Evolutionary conservation across 371 early-diverging fungal species (phyloP), one percentile per base, ranked within the genome.

Genomic region (Neoconidiobolus thromboides): DNA sequence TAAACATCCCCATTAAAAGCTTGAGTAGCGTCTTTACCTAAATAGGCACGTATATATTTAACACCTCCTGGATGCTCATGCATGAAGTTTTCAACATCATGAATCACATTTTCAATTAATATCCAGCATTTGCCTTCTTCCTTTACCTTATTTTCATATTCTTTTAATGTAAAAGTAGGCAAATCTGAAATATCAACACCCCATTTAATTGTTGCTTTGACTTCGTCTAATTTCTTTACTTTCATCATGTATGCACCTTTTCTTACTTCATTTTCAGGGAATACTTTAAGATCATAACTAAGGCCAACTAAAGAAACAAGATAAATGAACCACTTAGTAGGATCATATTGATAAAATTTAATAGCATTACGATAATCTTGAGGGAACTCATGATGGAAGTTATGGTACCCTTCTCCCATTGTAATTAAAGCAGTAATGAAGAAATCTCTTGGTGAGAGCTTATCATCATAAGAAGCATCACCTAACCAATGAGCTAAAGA

Each of bases 371-470:
- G 85, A 74, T 90, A 95, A 73, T 95, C 96, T 62, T 82, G 78
- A 60, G 96, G 96, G 78, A 93, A 95, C 71, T 92, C 87, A 73
- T 93, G 93, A 63, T 91, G 91, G 76, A 87, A 87, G 72, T 88
- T 87, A 78, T 87, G 90, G 69, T 87, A 87, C 5, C 87, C 87
- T 71, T 90, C 88, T 53, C 89, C 89, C 67, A 87, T 64, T 2
- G 87, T 87, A 51, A 85, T 77, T 42, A 87, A 56, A 14, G 90
- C 90, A 2, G 86, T 87, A 46, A 90, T 68, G 70, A 85, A 80
- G 62, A 82, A 80, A 67, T 89, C 88, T 55, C 86, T 77, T 38
- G 89, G 86, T 9, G 87, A 80, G 61, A 79, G 84, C 55, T 78
- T 75, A 63, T 89, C 87, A 68, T 88, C 88, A 64, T 80, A 90